phyloP scores from a whole-genome alignment of 2,329 filamentous ascomycete species.

The Fonsecaea pugnacius region DNA sequence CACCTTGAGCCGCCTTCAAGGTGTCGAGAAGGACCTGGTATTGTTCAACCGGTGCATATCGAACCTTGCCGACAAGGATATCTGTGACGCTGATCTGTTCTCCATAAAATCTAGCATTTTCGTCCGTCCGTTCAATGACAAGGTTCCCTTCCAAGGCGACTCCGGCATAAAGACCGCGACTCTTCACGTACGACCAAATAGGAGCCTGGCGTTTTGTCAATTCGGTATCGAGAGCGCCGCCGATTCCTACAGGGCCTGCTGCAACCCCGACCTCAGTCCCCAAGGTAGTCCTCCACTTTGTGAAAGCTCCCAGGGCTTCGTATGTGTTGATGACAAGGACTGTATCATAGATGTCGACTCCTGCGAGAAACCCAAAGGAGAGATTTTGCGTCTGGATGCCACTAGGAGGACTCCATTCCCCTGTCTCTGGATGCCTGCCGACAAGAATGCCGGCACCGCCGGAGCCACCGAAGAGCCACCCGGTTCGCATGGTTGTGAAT shows the following conservation, averaged over 20 bases:
- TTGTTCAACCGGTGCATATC: constrained; percentile 58
- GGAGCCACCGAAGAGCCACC: constrained; percentile 87
- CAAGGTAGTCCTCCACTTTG: constrained; percentile 75
- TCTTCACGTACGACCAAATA: constrained; percentile 86
- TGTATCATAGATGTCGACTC: constrained; percentile 94
- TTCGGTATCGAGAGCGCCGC: constrained; percentile 72
- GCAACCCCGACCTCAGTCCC: constrained; percentile 79
- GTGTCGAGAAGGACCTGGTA: constrained; percentile 73
- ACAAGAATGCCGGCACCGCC: constrained; percentile 88
- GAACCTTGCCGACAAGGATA: constrained; percentile 66
- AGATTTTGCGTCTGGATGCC: constrained; percentile 89
- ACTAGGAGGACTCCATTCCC: constrained; percentile 88
- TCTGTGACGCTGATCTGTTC: constrained; percentile 65
- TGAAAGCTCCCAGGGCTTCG: constrained; percentile 81
- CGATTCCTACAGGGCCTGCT: constrained; percentile 76
- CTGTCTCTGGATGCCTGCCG: constrained; percentile 75
- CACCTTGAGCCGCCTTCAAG: constrained; percentile 84
- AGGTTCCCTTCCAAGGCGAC: constrained; percentile 86
- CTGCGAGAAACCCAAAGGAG: constrained; percentile 84
- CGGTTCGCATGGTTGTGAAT: constrained; percentile 94
- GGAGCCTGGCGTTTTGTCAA: constrained; percentile 71
- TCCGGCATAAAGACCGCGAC: constrained; percentile 83
- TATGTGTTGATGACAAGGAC: constrained; percentile 90
- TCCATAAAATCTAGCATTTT: constrained; percentile 85
- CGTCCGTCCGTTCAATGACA: constrained; percentile 81